Conservation (phyloP, 208 protist species). For the Trichomonas tenax region DNA sequence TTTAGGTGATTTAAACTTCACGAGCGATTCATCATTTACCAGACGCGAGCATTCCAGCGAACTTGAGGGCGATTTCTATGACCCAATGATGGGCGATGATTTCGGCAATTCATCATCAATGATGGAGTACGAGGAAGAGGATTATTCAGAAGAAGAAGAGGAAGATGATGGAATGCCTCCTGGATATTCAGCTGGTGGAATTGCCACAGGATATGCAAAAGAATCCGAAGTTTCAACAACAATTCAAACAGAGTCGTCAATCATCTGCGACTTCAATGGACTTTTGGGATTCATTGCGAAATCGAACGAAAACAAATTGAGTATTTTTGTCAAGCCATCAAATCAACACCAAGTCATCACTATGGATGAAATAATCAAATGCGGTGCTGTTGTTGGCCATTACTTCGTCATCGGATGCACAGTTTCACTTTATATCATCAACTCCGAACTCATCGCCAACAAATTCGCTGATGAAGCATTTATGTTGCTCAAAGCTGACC, state of each 20-base stretch:
- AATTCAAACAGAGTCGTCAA: neutral
- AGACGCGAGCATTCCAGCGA: too few species aligned
- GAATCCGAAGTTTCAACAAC: neutral
- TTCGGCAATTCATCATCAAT: neutral
- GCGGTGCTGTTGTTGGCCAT: neutral
- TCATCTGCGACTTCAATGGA: neutral
- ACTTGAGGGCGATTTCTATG: too few species aligned
- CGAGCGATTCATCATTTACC: too few species aligned
- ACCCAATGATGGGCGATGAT: neutral
- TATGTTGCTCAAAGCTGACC: neutral
- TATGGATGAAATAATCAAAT: neutral
- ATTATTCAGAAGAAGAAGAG: neutral
- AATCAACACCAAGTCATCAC: neutral
- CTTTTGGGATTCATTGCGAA: neutral
- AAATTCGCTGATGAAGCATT: neutral
- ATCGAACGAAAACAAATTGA: neutral
- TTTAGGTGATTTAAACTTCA: too few species aligned
- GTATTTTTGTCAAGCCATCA: neutral
- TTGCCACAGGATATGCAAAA: too few species aligned
- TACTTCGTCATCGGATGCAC: neutral
- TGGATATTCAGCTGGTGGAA: too few species aligned
- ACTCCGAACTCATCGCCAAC: neutral
- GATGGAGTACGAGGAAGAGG: neutral
- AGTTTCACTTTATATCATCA: neutral
- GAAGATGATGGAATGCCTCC: neutral